Base-by-base conservation (phyloP, 306 rosid genomes). In the Cucumis sativus region DNA sequence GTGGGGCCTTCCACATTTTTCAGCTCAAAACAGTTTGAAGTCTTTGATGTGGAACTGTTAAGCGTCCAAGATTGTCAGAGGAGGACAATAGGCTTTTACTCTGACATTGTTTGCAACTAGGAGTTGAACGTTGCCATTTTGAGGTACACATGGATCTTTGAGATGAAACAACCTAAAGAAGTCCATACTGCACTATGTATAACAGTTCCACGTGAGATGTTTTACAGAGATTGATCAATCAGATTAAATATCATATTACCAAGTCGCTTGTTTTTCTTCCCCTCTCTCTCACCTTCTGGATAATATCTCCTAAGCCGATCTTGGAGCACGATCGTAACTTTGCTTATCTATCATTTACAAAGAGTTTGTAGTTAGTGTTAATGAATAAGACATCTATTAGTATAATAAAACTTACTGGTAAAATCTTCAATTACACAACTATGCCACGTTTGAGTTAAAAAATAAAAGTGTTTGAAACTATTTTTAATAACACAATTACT, bases 1-100 rank as follows among this genome's bases (percentile, higher is more conserved):
- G 99, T 92, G 21, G 99, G 99, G 73, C 98, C 99, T 80, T 92
- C 99, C 33, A 95, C 99, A 61, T 95, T 95, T 79, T 95, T 95
- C 89, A 91, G 99, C 88, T 51, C 99, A 16, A 91, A 95, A 82
- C 99, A 95, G 78, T 92, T 91, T 20, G 97, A 95, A 88, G 99
- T 95, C 80, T 95, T 95, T 82, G 99, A 92, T 51, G 92, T 95
- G 81, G 98, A 95, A 78, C 72, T 95, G 65, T 77, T 92, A 60
- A 85, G 90, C 87, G 74, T 95, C 83, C 91, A 95, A 79, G 85
- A 81, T 84, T 91, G 99, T 76, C 83, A 84, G 78, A 89, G 97
- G 83, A 92, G 98, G 88, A 91, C 97, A 5, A 80, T 95, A 64
- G 99, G 82, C 21, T 95, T 92, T 80, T 95, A 95, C 87, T 92